Conservation (phyloP, 2,329 filamentous ascomycete species). For the Pseudogymnoascus verrucosus region DNA sequence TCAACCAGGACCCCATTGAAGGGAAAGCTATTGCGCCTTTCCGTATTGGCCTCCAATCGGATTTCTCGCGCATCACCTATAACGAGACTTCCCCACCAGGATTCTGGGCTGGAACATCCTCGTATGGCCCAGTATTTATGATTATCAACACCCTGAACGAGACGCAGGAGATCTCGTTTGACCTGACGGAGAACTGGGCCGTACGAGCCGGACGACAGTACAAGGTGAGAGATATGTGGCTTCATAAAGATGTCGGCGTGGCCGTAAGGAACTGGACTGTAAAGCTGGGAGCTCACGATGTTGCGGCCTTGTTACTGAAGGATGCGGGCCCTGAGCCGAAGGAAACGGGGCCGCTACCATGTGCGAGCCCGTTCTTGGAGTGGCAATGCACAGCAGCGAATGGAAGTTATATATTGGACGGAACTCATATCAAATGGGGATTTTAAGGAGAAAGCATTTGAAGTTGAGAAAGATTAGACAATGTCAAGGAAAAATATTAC, state of each 20-base stretch:
- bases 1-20: conserved; percentile 23
- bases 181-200: conserved; percentile 23
- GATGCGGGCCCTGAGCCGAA: conserved; percentile 5
- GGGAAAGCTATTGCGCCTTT: conserved; percentile 20
- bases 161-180: conserved; percentile 17
- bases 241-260: conserved; percentile 16
- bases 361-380: conserved; percentile 1
- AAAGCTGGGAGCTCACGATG: conserved; percentile 18
- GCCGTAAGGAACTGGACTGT: conserved; percentile 21
- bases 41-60: conserved; percentile 17
- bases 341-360: not conserved
- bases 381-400: not conserved
- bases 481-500: not conserved
- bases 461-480: not conserved
- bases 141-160: conserved; percentile 21
- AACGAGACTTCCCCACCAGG: conserved; percentile 16
- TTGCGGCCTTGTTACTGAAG: conserved; percentile 20
- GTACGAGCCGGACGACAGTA: conserved; percentile 21
- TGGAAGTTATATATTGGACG: not conserved
- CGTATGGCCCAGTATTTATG: conserved; percentile 23
- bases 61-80: conserved; percentile 18
- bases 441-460: not conserved
- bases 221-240: conserved; percentile 23
- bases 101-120: conserved; percentile 23
- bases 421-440: not conserved